Percentiles rank a stretch among this genome's conserved stretches.
Conservation (phyloP, 2,329 filamentous ascomycete species). For the Fusarium tricinctum region DNA sequence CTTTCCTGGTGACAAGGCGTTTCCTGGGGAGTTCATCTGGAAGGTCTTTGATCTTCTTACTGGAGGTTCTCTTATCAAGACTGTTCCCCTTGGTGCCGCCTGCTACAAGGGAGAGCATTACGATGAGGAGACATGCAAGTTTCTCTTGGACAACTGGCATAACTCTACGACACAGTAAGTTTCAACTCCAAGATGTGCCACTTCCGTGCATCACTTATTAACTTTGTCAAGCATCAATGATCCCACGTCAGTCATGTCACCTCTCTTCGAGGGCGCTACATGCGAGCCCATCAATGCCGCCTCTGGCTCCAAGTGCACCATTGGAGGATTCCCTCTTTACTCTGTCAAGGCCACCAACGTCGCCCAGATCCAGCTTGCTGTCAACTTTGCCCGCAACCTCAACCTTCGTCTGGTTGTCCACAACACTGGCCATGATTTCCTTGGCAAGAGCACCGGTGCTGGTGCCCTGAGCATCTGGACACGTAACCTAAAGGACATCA, state of each 20-base stretch:
- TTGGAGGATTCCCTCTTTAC: slow-evolving; percentile 60
- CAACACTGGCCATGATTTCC: slow-evolving; percentile 67
- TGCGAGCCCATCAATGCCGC: slow-evolving; percentile 53
- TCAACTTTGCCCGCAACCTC: slow-evolving; percentile 62
- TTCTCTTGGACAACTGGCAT: slow-evolving; percentile 6
- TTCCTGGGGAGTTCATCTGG: slow-evolving; percentile 50
- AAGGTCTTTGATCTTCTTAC: slow-evolving; percentile 54
- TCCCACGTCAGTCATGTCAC: slow-evolving; percentile 59
- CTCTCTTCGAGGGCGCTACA: slow-evolving; percentile 57
- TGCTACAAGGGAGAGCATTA: slow-evolving; percentile 51
- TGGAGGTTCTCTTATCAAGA: slow-evolving; percentile 52
- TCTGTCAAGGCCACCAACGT: slow-evolving; percentile 59
- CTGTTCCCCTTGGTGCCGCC: slow-evolving; percentile 52
- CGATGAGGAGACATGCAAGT: slow-evolving; percentile 4
- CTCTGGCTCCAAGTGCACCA: slow-evolving; percentile 51
- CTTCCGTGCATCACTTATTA: neutral
- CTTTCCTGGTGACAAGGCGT: slow-evolving; percentile 50
- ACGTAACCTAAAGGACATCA: slow-evolving; percentile 57
- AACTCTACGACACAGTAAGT: slow-evolving; percentile 37
- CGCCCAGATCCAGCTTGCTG: slow-evolving; percentile 61
- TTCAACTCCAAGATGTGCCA: accelerated
- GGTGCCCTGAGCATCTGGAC: slow-evolving; percentile 59
- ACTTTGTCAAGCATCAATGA: slow-evolving; percentile 46
- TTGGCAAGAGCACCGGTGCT: slow-evolving; percentile 70
- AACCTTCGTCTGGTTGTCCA: slow-evolving; percentile 64